Percentiles rank a stretch among this genome's conserved stretches.
Evolutionary conservation across 441 rosid species (phyloP).

Genomic region (Lepidium campestre): DNA sequence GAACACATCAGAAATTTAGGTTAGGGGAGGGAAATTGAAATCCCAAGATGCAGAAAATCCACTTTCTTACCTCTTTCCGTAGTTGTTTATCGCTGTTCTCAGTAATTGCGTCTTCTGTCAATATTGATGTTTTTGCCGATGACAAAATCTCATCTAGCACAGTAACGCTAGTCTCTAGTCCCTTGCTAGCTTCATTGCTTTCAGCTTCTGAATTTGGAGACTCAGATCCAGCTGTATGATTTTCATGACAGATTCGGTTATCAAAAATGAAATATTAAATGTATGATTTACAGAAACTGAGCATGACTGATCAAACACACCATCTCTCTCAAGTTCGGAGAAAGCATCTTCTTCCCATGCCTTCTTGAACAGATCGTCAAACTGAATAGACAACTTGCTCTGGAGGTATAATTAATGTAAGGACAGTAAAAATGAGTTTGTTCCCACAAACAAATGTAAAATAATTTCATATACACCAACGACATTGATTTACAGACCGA

Average conservation of each 20-base stretch:
- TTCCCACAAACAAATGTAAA: not conserved
- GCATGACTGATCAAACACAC: conserved; percentile 37
- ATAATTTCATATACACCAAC: not conserved
- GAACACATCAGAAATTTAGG: conserved; percentile 21
- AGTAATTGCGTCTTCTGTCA: conserved; percentile 33
- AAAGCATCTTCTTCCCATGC: conserved; percentile 85
- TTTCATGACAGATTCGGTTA: conserved; percentile 24
- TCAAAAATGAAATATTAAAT: conserved; percentile 1
- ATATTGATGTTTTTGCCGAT: conserved; percentile 39
- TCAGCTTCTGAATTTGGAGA: conserved; percentile 38
- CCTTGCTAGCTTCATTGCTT: conserved; percentile 26
- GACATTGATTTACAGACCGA: conserved; percentile 45
- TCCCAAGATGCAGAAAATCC: not conserved
- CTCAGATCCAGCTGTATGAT: conserved; percentile 44
- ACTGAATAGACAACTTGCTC: conserved; percentile 80
- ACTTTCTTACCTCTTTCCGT: conserved; percentile 52
- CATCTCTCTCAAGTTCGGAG: conserved; percentile 50
- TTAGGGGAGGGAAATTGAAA: not conserved
- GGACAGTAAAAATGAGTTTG: conserved; percentile 1
- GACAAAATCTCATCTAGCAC: conserved; percentile 79
- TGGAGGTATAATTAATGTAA: conserved; percentile 32
- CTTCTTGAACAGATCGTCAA: conserved; percentile 82
- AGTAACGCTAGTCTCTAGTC: conserved; percentile 39
- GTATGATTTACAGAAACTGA: not conserved
- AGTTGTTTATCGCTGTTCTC: conserved; percentile 32